A percentile compares a stretch with the other conserved stretches of the same genome.
phyloP scores from a whole-genome alignment of 257 asterid species.

The Fraxinus pennsylvanica region DNA sequence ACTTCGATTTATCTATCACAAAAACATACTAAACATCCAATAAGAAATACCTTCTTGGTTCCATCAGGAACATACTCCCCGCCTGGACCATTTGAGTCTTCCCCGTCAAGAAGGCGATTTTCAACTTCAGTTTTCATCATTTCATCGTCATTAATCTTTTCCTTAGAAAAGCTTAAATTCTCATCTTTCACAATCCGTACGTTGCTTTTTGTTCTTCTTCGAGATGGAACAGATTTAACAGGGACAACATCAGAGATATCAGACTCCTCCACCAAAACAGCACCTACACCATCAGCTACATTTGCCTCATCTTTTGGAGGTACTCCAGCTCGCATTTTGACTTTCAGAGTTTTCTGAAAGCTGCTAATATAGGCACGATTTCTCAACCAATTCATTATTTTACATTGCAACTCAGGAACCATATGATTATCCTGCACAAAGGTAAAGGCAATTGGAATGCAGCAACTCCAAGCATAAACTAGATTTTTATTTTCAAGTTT shows the following conservation, averaged over 20 bases:
- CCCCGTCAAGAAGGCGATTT: slow-evolving; percentile 37
- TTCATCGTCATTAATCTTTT: slow-evolving; percentile 33
- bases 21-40: slow-evolving; percentile 12
- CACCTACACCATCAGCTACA: slow-evolving; percentile 45
- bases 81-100: slow-evolving; percentile 40
- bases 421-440: slow-evolving; percentile 62
- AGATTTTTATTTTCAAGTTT: neutral
- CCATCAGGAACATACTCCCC: slow-evolving; percentile 39
- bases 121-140: slow-evolving; percentile 32
- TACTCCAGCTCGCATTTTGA: slow-evolving; percentile 42
- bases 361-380: slow-evolving; percentile 59
- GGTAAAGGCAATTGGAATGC: slow-evolving; percentile 5
- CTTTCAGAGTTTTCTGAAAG: slow-evolving; percentile 53
- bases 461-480: neutral
- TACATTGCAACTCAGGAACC: slow-evolving; percentile 55
- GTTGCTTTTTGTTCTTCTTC: slow-evolving; percentile 76
- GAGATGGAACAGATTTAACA: slow-evolving; percentile 74
- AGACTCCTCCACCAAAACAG: slow-evolving; percentile 50
- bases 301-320: slow-evolving; percentile 44
- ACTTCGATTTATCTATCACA: slow-evolving; percentile 5
- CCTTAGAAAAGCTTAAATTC: slow-evolving; percentile 36
- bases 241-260: slow-evolving; percentile 57
- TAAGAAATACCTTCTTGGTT: slow-evolving; percentile 51
- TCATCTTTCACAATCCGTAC: slow-evolving; percentile 49
- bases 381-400: slow-evolving; percentile 73